Conservation (phyloP, 192 early-diverging fungal species). For the Dissophora globulifera region DNA sequence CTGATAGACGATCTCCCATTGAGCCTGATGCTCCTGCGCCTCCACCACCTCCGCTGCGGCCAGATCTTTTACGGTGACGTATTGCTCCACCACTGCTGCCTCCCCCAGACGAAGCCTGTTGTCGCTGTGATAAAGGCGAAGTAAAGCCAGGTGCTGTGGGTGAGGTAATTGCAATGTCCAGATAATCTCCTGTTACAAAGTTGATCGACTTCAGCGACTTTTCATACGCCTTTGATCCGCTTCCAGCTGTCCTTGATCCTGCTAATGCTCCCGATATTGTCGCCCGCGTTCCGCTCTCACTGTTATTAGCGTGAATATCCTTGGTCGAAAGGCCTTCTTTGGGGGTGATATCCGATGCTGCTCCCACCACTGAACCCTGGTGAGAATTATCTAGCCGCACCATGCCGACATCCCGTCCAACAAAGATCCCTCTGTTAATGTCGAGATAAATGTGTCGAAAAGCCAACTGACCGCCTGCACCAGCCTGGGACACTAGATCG, state of each 20-base stretch:
- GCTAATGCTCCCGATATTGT: conserved; percentile 2
- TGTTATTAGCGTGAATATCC: conserved; percentile 21
- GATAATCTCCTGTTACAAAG: conserved; percentile 38
- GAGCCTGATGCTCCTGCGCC: conserved; percentile 9
- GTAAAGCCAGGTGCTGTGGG: neutral
- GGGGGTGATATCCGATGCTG: neutral
- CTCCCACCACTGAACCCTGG: neutral
- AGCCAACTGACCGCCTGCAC: conserved; percentile 14
- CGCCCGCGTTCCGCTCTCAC: neutral
- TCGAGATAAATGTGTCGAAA: conserved; percentile 46
- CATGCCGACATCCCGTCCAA: conserved; percentile 27
- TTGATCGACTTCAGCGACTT: conserved; percentile 24
- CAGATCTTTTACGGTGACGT: conserved; percentile 33
- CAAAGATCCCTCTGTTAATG: conserved; percentile 4
- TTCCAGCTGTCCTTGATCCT: neutral
- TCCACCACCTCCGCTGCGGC: conserved; percentile 11
- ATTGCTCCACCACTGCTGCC: conserved; percentile 25
- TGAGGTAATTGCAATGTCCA: conserved; percentile 29
- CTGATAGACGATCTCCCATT: conserved; percentile 14
- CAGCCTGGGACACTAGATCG: conserved; percentile 8
- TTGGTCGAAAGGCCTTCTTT: conserved; percentile 11
- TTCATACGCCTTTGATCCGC: conserved; percentile 9
- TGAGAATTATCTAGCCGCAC: conserved; percentile 11
- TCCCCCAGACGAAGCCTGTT: conserved; percentile 10
- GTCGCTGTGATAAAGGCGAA: neutral